Evolutionary conservation across 2,329 filamentous ascomycete genomes (phyloP), one percentile per base, ranked within the genome.

Genomic region (Diaporthe longicolla): DNA sequence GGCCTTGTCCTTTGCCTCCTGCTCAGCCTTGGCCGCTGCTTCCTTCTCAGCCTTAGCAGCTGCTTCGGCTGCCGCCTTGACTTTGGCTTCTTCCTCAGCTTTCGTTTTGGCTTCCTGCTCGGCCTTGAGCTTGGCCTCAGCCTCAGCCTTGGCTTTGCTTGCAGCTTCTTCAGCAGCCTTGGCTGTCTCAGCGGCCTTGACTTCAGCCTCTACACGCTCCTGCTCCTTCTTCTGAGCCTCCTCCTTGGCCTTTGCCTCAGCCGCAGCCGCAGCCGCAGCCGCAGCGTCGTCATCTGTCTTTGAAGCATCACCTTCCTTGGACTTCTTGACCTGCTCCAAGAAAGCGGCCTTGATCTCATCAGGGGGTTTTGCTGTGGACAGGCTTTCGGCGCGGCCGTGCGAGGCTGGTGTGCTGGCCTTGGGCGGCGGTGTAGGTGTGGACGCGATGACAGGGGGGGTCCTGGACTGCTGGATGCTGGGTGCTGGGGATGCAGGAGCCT

Each of bases 261-360:
- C 74, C 50, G 79, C 78, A 13, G 76, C n/a, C n/a, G n/a, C n/a
- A n/a, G n/a, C n/a, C n/a, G n/a, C n/a, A n/a, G n/a, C n/a, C n/a
- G n/a, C 79, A 61, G 37, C 37, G 37, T 77, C 77, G 43, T 76
- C 79, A 26, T 79, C 79, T 75, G 85, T 83, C 71, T 82, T 84
- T 69, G 84, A 37, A 5, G 37, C 81, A 75, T 84, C 84, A 3
- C 87, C 87, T 73, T 89, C 87, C 78, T 87, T 87, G 70, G 85
- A 89, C 80, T 92, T 91, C 74, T 88, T 89, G 80, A 97, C 92
- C 81, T 94, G 93, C 81, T 93, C 91, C 83, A 93, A 93, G 80
- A 95, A 93, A 84, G 97, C 95, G 77, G 94, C 91, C 74, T 93
- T 92, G 76, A 94, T 94, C 84, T 98, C 93, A 81, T 96, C 93